These are phyloP conservation scores for Penicillium sp. DNA, from an alignment of 2,329 filamentous ascomycete species.

Conservation along the genomic window DNA sequence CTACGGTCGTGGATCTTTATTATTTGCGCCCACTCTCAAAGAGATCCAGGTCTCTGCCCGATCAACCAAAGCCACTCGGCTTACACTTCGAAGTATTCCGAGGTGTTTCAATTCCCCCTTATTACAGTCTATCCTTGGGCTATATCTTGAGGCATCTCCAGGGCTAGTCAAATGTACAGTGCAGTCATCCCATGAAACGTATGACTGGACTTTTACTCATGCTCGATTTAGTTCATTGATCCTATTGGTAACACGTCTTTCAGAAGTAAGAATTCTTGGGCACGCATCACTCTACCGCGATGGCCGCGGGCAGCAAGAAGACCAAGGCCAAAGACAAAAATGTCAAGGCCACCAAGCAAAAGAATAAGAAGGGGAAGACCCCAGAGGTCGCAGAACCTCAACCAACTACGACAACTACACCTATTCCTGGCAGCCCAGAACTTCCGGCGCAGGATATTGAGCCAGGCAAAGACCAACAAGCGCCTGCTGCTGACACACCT, in stretches of 20 bases:
- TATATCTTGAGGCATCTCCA: constrained; percentile 34
- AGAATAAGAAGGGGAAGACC: constrained; percentile 37
- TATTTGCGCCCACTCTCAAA: constrained; percentile 33
- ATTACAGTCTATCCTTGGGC: constrained; percentile 25
- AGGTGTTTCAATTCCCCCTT: constrained; percentile 19
- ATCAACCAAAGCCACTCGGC: constrained; percentile 17
- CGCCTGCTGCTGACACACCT: constrained; percentile 5
- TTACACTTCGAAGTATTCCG: constrained; percentile 19
- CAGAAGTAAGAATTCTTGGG: constrained; percentile 27
- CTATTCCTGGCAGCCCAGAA: constrained; percentile 21
- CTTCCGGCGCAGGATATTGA: constrained; percentile 22
- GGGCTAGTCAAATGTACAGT: constrained; percentile 34
- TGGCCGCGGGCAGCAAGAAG: constrained; percentile 35
- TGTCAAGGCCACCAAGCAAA: constrained; percentile 32
- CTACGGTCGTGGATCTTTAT: constrained; percentile 34
- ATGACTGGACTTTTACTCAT: constrained; percentile 32
- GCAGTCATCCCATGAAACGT: constrained; percentile 27
- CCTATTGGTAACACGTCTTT: constrained; percentile 37
- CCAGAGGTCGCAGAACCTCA: constrained; percentile 28
- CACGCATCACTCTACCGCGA: constrained; percentile 31
- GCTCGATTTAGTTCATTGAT: constrained; percentile 18
- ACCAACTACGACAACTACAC: constrained; percentile 23
- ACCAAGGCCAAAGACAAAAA: constrained; percentile 29
- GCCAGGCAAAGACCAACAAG: constrained; percentile 14
- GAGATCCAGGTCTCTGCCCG: constrained; percentile 24